Base-by-base conservation (phyloP, 2,329 filamentous ascomycete genomes). In the Chrysosporium keratinophilum region DNA sequence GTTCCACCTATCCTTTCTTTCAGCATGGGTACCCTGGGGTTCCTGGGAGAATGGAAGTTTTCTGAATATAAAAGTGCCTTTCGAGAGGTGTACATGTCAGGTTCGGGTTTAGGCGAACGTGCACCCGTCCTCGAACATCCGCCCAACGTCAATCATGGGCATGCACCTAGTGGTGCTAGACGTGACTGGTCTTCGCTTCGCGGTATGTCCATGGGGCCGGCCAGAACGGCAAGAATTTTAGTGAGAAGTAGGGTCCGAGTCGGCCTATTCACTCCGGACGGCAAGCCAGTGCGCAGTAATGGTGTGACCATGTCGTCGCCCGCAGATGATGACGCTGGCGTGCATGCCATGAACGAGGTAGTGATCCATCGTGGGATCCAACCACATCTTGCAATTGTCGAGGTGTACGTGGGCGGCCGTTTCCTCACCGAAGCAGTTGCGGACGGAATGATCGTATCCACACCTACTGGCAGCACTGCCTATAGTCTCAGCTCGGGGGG, bases 31-130 rank as follows among this genome's bases (percentile, higher is more conserved):
- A 94, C 91, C 0, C 74, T 98, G 0, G 93, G 93, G 0, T 98
- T 98, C 61, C 73, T 98, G 6, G 90, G 91, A 14, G 91, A 97
- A 70, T 98, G 91, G 90, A 94, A 93, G 63, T 97, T 97, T 66
- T 77, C 78, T 5, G 90, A 97, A 63, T 88, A 94, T 72, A 95
- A 95, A 71, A 80, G 87, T 47, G 93, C 93, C 0, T 95, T 94
- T 73, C 77, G 88, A 47, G 88, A 96, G 66, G 88, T 93, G 51
- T 96, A 94, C 72, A 94, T 95, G 86, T 84, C 81, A 40, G 83
- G 83, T 2, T 78, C 82, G 20, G 69, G 71, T 20, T 73, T 71
- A 31, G 73, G 76, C 11, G 73, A 76, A 57, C 71, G 75, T 10
- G 71, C 69, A 5, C 56, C 64, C 11, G 60, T 69, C 20, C 62